Conservation (phyloP, 768 basidiomycete species). For the Tricholoma sp. region DNA sequence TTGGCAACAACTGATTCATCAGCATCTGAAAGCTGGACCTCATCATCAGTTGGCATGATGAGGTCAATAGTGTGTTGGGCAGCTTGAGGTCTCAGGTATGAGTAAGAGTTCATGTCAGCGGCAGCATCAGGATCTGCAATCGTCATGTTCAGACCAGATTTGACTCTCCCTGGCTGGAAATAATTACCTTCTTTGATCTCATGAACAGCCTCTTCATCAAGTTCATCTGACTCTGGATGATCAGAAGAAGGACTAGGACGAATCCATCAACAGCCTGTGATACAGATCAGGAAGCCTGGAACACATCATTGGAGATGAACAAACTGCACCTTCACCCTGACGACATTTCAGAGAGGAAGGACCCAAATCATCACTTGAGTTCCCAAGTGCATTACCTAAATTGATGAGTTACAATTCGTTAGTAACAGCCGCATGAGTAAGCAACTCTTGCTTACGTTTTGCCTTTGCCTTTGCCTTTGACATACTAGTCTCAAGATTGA, state of each 20-base stretch:
- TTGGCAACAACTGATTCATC: neutral
- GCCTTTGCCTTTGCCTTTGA: neutral
- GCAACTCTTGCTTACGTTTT: neutral
- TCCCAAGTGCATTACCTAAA: neutral
- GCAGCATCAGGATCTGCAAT: neutral
- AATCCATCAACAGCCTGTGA: neutral
- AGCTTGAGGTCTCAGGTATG: neutral
- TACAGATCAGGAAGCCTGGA: neutral
- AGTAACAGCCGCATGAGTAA: neutral
- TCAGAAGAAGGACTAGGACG: neutral
- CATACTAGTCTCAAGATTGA: neutral
- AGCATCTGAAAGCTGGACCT: neutral
- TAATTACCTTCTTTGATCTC: neutral
- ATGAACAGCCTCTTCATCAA: neutral
- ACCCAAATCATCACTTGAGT: neutral
- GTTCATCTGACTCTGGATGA: neutral
- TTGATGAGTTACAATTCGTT: neutral
- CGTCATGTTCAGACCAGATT: neutral
- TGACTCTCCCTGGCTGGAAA: neutral
- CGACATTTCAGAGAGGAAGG: neutral
- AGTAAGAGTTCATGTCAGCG: neutral
- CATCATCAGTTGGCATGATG: neutral
- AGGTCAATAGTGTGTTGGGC: neutral
- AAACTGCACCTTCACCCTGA: too few species aligned
- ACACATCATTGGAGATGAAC: neutral